A percentile compares a stretch with the other conserved stretches of the same genome.
These are phyloP conservation scores for Tremella mesenterica DNA, from an alignment of 768 basidiomycete species.

Conservation along the genomic window DNA sequence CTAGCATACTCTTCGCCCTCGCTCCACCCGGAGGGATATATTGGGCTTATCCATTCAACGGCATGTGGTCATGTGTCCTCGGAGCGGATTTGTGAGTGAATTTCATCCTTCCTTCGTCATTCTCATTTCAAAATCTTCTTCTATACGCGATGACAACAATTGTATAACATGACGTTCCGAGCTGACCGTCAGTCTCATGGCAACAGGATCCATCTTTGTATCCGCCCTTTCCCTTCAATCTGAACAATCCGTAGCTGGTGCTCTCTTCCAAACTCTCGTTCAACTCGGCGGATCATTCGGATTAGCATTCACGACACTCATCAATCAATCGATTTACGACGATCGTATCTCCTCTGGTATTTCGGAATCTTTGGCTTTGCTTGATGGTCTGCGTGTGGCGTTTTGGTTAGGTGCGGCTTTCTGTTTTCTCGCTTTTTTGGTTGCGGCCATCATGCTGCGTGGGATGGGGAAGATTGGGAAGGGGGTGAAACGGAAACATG, in stretches of 20 bases:
- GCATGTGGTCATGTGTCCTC: conserved; percentile 3
- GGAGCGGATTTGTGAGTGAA: conserved; percentile 5
- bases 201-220: conserved; percentile 34
- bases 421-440: conserved; percentile 19
- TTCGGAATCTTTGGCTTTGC: conserved; percentile 4
- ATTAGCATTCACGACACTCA: conserved; percentile 32
- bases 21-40: background rate
- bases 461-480: conserved; percentile 25
- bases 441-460: conserved; percentile 25
- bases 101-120: background rate
- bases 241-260: conserved; percentile 33
- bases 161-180: background rate
- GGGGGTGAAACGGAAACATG: background rate
- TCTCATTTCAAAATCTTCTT: background rate
- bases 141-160: background rate
- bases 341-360: conserved; percentile 10
- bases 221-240: conserved; percentile 27
- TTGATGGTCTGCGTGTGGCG: conserved; percentile 28
- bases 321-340: conserved; percentile 14
- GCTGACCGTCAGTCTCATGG: conserved; percentile 31
- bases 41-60: conserved; percentile 3
- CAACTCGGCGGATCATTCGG: conserved; percentile 37
- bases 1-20: conserved; percentile 3
- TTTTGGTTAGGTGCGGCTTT: conserved; percentile 38
- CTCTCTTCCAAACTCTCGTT: conserved; percentile 35